Conservation (phyloP, 805 yeast genomes). For the Lipomyces sp. region DNA sequence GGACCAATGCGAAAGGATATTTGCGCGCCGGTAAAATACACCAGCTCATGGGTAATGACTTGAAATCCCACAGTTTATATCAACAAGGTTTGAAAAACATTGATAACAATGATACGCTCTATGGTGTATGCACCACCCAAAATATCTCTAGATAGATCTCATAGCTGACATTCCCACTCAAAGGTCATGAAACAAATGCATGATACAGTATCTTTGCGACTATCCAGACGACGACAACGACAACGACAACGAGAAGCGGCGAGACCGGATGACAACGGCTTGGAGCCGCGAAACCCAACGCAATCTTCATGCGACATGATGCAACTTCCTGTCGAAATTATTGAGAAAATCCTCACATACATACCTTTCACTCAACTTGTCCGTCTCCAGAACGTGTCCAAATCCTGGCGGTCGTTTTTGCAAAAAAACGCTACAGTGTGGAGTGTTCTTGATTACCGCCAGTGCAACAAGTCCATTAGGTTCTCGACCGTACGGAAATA, state of each 20-base stretch:
- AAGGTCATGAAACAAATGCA: slow-evolving; percentile 3
- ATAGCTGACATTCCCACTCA: too few relatives aligned
- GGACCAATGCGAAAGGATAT: slow-evolving; percentile 21
- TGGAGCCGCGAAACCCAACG: neutral
- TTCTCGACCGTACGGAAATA: slow-evolving; percentile 4
- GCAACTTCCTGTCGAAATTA: slow-evolving; percentile 22
- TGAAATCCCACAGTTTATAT: slow-evolving; percentile 12
- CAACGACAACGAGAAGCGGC: neutral
- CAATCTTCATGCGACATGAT: neutral
- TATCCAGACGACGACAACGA: neutral
- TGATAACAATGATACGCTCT: slow-evolving; percentile 8
- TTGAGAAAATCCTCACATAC: slow-evolving; percentile 13
- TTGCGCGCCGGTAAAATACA: slow-evolving; percentile 23
- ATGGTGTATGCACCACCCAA: neutral
- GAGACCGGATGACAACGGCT: neutral
- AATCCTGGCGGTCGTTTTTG: slow-evolving; percentile 17
- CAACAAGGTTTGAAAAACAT: slow-evolving; percentile 11
- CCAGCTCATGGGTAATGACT: slow-evolving; percentile 12
- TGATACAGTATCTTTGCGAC: neutral
- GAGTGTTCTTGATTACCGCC: slow-evolving; percentile 19
- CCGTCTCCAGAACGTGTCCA: slow-evolving; percentile 14
- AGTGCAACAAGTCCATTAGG: slow-evolving; percentile 9
- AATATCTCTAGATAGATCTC: too few relatives aligned
- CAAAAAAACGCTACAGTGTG: slow-evolving; percentile 12
- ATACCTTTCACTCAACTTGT: slow-evolving; percentile 14